These are phyloP conservation scores for Ceratocystis ficicola DNA, from an alignment of 2,329 filamentous ascomycete species.

Conservation along the genomic window DNA sequence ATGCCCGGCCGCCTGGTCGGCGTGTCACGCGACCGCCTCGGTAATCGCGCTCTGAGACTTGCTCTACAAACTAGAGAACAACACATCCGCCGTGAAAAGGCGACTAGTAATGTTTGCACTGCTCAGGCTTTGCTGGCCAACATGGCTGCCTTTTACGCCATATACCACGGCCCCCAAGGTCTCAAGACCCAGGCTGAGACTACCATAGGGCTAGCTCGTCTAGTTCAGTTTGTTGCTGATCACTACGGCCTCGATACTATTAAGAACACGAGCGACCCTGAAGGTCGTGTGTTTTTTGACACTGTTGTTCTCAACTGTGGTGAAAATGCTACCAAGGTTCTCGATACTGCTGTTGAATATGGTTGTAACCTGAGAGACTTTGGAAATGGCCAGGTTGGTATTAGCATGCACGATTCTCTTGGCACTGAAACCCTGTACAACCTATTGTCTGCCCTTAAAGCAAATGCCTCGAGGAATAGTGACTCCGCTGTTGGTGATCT, in stretches of 20 bases:
- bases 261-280: conserved; percentile 42
- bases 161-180: conserved; percentile 82
- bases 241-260: conserved; percentile 52
- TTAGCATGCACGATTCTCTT: conserved; percentile 28
- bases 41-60: conserved; percentile 67
- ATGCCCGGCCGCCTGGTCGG: conserved; percentile 85
- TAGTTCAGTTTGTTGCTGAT: conserved; percentile 53
- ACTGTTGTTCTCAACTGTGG: conserved; percentile 57
- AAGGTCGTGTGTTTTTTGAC: conserved; percentile 58
- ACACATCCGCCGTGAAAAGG: conserved; percentile 91
- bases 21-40: conserved; percentile 79
- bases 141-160: conserved; percentile 87
- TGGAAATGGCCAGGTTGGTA: conserved; percentile 28
- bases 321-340: conserved; percentile 32
- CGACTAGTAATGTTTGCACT: conserved; percentile 94
- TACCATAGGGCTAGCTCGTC: conserved; percentile 57
- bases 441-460: conserved; percentile 32
- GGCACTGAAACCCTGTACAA: conserved; percentile 35
- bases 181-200: conserved; percentile 73
- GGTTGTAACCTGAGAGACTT: conserved; percentile 27
- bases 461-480: conserved; percentile 26
- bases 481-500: conserved; percentile 22
- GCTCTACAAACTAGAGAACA: conserved; percentile 89
- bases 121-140: conserved; percentile 88
- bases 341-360: conserved; percentile 14